Evolutionary conservation across 1,139 yeast genomes (phyloP).

Genomic region (Nadsonia starkeyi-henricii): DNA sequence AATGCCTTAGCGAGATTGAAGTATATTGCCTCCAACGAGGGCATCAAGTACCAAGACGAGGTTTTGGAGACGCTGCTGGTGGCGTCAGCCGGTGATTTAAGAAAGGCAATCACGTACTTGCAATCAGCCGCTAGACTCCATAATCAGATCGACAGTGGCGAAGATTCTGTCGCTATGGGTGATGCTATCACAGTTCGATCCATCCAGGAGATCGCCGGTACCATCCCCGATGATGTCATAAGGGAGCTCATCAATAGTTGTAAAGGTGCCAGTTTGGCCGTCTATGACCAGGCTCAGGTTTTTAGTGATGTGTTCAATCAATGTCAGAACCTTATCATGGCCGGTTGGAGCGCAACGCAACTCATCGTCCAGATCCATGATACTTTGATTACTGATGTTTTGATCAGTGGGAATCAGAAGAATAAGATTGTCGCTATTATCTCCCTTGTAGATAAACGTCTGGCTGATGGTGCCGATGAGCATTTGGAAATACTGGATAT

Average conservation of each 20-base stretch:
- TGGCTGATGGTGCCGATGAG: slow-evolving; percentile 84
- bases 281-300: slow-evolving; percentile 6
- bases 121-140: slow-evolving; percentile 73
- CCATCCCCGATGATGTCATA: slow-evolving; percentile 48
- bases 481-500: slow-evolving; percentile 69
- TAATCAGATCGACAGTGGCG: slow-evolving; percentile 4
- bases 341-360: slow-evolving; percentile 84
- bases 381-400: slow-evolving; percentile 43
- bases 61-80: slow-evolving; percentile 49
- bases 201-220: slow-evolving; percentile 73
- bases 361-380: slow-evolving; percentile 73
- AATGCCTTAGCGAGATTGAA: slow-evolving; percentile 57
- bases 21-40: slow-evolving; percentile 40
- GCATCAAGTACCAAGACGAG: slow-evolving; percentile 33
- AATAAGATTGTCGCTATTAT: slow-evolving; percentile 48
- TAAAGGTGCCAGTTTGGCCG: slow-evolving; percentile 28
- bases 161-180: slow-evolving; percentile 11
- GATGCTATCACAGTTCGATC: slow-evolving; percentile 31
- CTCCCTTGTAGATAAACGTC: slow-evolving; percentile 60
- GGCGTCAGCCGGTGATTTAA: slow-evolving; percentile 75
- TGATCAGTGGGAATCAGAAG: slow-evolving; percentile 41
- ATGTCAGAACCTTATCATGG: slow-evolving; percentile 37
- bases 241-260: slow-evolving; percentile 30
- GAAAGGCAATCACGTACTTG: slow-evolving; percentile 81
- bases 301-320: neutral